These are phyloP conservation scores for Neofusicoccum sp. DNA, from an alignment of 2,329 filamentous ascomycete genomes.

Conservation along the genomic window DNA sequence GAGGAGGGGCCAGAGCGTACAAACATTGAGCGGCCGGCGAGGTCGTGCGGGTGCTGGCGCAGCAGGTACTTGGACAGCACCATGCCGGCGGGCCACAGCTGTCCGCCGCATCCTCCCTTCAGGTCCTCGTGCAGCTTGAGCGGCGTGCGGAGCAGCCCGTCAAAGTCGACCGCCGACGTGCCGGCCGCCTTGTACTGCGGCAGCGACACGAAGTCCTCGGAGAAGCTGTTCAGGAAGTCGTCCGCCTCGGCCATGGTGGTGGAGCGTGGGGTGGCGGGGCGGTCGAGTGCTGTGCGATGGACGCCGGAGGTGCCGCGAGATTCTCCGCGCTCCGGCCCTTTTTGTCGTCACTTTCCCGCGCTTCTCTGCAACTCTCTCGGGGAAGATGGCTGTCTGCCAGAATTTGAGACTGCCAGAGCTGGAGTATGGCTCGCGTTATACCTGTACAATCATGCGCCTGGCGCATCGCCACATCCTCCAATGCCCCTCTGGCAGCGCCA, in stretches of 20 bases:
- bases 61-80: conserved; percentile 85
- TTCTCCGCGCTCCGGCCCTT: neutral
- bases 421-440: too few species aligned
- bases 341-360: neutral
- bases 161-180: conserved; percentile 64
- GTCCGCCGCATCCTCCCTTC: conserved; percentile 84
- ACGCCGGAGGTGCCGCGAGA: neutral
- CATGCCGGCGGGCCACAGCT: conserved; percentile 94
- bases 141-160: conserved; percentile 69
- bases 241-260: conserved; percentile 21
- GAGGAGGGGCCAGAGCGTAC: conserved; percentile 38
- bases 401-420: too few species aligned
- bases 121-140: conserved; percentile 84
- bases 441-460: too few species aligned
- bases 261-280: neutral
- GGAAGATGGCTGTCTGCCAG: too few species aligned
- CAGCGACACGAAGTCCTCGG: conserved; percentile 59
- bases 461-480: too few species aligned
- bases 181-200: conserved; percentile 55
- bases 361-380: neutral
- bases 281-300: neutral
- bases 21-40: conserved; percentile 73
- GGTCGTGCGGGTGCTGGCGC: conserved; percentile 65
- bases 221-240: conserved; percentile 44
- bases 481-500: too few species aligned